These are phyloP conservation scores for Leishmania amazonensis DNA, from an alignment of 208 protist species.

Conservation along the genomic window DNA sequence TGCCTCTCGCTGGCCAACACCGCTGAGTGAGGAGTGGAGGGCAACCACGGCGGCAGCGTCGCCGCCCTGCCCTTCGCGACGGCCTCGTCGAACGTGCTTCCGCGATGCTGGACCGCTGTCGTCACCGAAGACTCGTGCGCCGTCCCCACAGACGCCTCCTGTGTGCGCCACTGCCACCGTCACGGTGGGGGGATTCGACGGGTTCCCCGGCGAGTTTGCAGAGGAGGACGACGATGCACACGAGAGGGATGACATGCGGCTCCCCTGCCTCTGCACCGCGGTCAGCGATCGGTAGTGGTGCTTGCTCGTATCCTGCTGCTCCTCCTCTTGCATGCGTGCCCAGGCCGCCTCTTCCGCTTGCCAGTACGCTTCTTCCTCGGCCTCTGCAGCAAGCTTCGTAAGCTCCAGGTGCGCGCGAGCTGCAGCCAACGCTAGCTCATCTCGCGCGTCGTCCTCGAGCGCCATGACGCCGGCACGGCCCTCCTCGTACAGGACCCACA, in stretches of 20 bases:
- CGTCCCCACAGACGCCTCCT: neutral
- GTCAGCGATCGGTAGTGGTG: no score
- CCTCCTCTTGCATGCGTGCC: slow-evolving; percentile 17
- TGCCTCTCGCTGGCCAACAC: neutral
- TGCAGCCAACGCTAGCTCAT: slow-evolving; percentile 18
- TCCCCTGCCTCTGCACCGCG: neutral
- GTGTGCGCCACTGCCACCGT: neutral
- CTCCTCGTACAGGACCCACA: slow-evolving; percentile 21
- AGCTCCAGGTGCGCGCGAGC: slow-evolving; percentile 26
- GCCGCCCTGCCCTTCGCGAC: neutral
- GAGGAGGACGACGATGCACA: slow-evolving; percentile 1
- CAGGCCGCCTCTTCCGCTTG: slow-evolving; percentile 39
- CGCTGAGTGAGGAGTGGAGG: neutral
- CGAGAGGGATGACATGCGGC: neutral
- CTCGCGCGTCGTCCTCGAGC: slow-evolving; percentile 25
- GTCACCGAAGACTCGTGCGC: neutral
- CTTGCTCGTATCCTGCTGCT: slow-evolving; percentile 3
- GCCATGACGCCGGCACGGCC: slow-evolving; percentile 8
- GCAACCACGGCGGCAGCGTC: neutral
- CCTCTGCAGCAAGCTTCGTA: slow-evolving; percentile 20
- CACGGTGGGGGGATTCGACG: slow-evolving; percentile 1
- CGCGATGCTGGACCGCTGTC: neutral
- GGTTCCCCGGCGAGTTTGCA: slow-evolving; percentile 1
- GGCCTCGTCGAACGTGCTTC: neutral
- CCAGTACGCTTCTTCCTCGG: slow-evolving; percentile 47